phyloP scores from a whole-genome alignment of 2,329 filamentous ascomycete genomes.

The Hyphodiscus sp. region DNA sequence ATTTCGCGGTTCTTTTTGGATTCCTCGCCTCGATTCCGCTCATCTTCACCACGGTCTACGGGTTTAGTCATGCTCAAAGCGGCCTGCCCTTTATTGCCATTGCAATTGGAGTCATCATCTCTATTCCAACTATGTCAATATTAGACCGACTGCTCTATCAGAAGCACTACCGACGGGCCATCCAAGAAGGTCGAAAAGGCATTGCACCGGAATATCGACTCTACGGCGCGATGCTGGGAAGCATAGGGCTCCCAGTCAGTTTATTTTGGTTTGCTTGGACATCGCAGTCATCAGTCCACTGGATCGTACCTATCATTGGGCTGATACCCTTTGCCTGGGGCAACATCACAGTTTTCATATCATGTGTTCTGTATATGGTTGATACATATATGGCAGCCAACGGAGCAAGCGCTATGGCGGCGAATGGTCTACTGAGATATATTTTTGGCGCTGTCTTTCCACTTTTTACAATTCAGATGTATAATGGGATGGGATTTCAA shows the following conservation, averaged over 20 bases:
- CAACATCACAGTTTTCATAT: constrained; percentile 51
- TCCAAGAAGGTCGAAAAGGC: constrained; percentile 1
- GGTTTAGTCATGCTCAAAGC: background rate
- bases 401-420: constrained; percentile 39
- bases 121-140: constrained; percentile 34
- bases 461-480: constrained; percentile 50
- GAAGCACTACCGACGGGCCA: constrained; percentile 1
- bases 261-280: constrained; percentile 40
- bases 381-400: constrained; percentile 45
- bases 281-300: constrained; percentile 34
- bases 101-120: constrained; percentile 34
- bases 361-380: constrained; percentile 36
- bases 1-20: constrained; percentile 32
- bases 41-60: constrained; percentile 31
- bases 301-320: constrained; percentile 37
- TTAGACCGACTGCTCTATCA: constrained; percentile 39
- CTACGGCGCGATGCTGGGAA: constrained; percentile 41
- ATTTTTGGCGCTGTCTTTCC: constrained; percentile 50
- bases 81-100: constrained; percentile 26
- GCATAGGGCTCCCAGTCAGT: constrained; percentile 31
- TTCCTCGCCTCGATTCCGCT: constrained; percentile 32
- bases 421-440: constrained; percentile 53
- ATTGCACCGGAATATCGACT: constrained; percentile 49
- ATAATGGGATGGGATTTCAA: constrained; percentile 31
- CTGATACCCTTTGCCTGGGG: constrained; percentile 49